These are phyloP conservation scores for Pseudogymnoascus sp. DNA, from an alignment of 2,329 filamentous ascomycete genomes.

Conservation along the genomic window DNA sequence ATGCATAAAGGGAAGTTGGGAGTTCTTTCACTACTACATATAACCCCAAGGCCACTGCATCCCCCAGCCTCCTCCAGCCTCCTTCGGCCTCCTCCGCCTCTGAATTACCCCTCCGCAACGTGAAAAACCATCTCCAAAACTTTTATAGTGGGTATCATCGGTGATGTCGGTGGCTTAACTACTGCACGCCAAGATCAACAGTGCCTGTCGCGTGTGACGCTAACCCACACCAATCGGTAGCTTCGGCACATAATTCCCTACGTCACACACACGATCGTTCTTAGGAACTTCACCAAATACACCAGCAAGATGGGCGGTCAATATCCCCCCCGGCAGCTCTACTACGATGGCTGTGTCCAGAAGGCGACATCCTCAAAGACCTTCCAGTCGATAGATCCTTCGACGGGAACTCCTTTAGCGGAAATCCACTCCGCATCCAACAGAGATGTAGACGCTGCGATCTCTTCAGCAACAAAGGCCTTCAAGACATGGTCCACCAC, in stretches of 20 bases:
- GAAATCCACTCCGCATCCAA: slow-evolving; percentile 64
- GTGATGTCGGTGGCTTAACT: background rate
- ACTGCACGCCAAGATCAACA: background rate
- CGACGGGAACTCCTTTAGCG: slow-evolving; percentile 61
- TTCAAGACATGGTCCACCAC: slow-evolving; percentile 73
- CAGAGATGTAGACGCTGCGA: slow-evolving; percentile 62
- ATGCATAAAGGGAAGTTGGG: background rate
- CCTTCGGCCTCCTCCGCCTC: background rate
- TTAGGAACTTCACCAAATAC: background rate
- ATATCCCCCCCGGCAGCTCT: slow-evolving; percentile 56
- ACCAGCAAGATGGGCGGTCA: slow-evolving; percentile 22
- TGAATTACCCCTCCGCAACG: background rate
- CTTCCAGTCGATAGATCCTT: slow-evolving; percentile 69
- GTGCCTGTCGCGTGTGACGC: background rate
- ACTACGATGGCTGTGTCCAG: slow-evolving; percentile 66
- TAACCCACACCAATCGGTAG: background rate
- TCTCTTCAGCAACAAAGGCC: slow-evolving; percentile 62
- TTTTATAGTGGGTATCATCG: slow-evolving; percentile 4
- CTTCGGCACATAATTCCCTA: slow-evolving; percentile 13
- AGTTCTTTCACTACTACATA: background rate
- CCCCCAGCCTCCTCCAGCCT: background rate
- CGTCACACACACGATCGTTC: background rate
- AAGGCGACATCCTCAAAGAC: slow-evolving; percentile 51
- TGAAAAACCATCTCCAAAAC: background rate
- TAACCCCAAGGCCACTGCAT: background rate